Conservation (phyloP, 106 monocot species). For the Posidonia australis region DNA sequence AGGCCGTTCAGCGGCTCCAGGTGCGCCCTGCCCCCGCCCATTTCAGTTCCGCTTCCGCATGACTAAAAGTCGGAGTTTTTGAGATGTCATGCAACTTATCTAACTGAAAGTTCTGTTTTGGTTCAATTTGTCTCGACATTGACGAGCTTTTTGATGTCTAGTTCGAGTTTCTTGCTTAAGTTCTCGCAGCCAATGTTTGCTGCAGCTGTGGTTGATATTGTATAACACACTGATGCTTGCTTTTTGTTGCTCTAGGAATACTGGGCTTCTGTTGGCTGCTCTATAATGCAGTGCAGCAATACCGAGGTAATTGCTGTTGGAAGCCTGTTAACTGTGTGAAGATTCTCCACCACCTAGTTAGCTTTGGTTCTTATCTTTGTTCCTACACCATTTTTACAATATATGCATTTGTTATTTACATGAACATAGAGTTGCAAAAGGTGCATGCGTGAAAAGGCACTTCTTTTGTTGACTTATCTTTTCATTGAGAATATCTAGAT, state of each 20-base stretch:
- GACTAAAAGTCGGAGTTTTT: not conserved
- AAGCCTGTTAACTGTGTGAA: not conserved
- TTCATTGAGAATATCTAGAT: no score
- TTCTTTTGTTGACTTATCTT: no score
- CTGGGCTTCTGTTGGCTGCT: conserved; percentile 95
- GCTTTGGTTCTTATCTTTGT: not conserved
- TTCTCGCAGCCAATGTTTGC: not conserved
- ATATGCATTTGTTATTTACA: no score
- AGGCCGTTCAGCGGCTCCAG: conserved; percentile 92
- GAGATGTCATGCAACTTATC: not conserved
- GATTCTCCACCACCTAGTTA: not conserved
- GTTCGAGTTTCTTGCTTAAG: not conserved
- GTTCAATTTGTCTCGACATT: not conserved
- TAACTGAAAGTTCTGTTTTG: not conserved
- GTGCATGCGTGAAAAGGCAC: no score
- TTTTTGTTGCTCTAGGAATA: conserved; percentile 53
- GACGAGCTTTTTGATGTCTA: not conserved
- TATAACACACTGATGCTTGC: not conserved
- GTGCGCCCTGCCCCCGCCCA: conserved; percentile 11
- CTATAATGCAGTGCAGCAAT: conserved; percentile 95
- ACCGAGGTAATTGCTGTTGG: conserved; percentile 52
- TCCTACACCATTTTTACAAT: not conserved
- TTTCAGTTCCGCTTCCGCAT: not conserved
- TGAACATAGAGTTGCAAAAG: no score
- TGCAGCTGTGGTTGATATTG: not conserved